phyloP scores from a whole-genome alignment of 768 basidiomycete genomes.

The Russula sp. region DNA sequence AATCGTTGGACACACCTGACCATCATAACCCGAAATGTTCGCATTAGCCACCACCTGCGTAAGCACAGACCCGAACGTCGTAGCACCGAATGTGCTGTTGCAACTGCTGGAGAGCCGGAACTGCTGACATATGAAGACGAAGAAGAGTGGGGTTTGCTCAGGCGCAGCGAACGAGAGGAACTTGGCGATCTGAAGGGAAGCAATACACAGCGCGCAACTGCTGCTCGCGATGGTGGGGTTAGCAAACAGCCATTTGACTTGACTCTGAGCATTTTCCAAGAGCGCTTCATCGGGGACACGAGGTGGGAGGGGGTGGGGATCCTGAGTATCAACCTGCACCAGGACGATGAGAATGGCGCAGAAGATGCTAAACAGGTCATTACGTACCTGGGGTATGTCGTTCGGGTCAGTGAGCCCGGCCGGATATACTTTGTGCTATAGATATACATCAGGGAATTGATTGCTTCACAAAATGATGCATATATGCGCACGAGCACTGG shows the following conservation, averaged over 20 bases:
- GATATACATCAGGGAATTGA: constrained; percentile 34
- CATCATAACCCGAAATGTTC: constrained; percentile 69
- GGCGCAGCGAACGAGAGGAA: constrained; percentile 65
- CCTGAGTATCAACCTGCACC: constrained; percentile 50
- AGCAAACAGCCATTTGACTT: constrained; percentile 53
- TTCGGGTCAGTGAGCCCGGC: constrained; percentile 61
- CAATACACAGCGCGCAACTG: constrained; percentile 58
- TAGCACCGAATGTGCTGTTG: constrained; percentile 45
- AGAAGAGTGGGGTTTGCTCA: constrained; percentile 53
- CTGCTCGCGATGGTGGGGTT: constrained; percentile 54
- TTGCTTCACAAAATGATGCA: background rate
- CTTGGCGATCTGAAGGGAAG: constrained; percentile 59
- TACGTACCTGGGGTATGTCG: constrained; percentile 48
- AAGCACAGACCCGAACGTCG: constrained; percentile 54
- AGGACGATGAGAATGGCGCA: background rate
- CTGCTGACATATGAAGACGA: constrained; percentile 57
- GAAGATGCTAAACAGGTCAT: background rate
- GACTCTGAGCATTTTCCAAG: constrained; percentile 51
- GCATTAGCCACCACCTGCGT: constrained; percentile 73
- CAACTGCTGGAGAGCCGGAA: constrained; percentile 52
- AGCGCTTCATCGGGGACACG: constrained; percentile 47
- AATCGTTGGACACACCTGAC: constrained; percentile 47
- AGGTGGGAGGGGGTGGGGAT: constrained; percentile 66
- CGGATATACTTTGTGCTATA: constrained; percentile 57
- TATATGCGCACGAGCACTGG: constrained; percentile 52